Base-by-base conservation (phyloP, 306 rosid genomes). In the Vicia villosa region DNA sequence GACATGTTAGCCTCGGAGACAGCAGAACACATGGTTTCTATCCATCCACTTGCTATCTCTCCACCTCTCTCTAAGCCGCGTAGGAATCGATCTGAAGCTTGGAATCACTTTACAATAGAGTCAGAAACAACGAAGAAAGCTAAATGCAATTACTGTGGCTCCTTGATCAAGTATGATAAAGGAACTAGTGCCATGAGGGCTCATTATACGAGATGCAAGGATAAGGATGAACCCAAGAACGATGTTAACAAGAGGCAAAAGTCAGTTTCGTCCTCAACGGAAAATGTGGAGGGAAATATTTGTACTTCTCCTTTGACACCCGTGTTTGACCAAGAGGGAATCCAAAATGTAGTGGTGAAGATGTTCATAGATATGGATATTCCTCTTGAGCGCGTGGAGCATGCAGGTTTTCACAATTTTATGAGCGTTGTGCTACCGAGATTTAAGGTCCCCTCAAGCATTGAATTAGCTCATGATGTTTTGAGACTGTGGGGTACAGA, bases 161-260 rank as follows among this genome's bases (percentile, higher is more conserved):
- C 42, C 17, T 15, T 69, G 28, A 56, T 69, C 30, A 55, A 55
- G 28, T 55, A 63, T 41, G 68, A 69, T 55, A 34, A 68, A 1
- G 46, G 61, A 30, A 68, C 72, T 6, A 34, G 72, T 36, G 34
- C 72, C 17, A 68, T 68, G 49, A 16, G 28, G 11, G 11, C 61
- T 32, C 72, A 68, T 68, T 68, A 17, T 42, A 49, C 24, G 6
- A 34, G 72, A 36, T 68, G 72, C 60, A 68, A 50, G 14, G 43
- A 19, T 12, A 67, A 67, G 9, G 36, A n/a, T 9, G 10, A 24
- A 6, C 36, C 49, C 1, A 34, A 5, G 15, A 6, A 34, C 7
- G 34, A 50, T 30, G 60, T 5, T 34, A 10, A 6, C 61, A 67
- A 67, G 24, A 30, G 72, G 24, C 60, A 47, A 8, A 67, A 49